These are phyloP conservation scores for Beauveria sp. DNA, from an alignment of 2,329 filamentous ascomycete genomes.

Conservation along the genomic window DNA sequence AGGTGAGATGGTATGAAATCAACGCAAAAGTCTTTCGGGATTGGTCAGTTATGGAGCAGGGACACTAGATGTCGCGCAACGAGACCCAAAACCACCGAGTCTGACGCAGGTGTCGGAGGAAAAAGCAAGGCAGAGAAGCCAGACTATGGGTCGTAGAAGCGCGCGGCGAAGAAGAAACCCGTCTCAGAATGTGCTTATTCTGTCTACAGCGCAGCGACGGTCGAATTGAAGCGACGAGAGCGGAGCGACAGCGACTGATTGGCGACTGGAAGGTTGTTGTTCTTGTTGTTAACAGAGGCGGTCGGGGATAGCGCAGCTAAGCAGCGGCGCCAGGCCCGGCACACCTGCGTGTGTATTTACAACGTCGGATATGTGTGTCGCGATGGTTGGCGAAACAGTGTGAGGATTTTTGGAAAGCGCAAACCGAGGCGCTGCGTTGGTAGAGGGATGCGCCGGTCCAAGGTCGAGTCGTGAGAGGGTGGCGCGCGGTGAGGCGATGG, in stretches of 20 bases:
- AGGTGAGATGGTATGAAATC: constrained; percentile 7
- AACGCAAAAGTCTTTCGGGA: neutral
- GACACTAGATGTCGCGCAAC: constrained; percentile 2
- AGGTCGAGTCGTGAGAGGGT: neutral
- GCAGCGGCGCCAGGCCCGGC: neutral
- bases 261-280: neutral
- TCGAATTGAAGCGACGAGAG: neutral
- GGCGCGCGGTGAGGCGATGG: neutral
- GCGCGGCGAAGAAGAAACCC: neutral
- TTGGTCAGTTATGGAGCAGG: neutral
- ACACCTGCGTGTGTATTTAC: neutral
- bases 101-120: constrained; percentile 8
- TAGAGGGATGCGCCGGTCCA: neutral
- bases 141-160: constrained; percentile 2
- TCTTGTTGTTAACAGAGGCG: neutral
- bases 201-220: neutral
- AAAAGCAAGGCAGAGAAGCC: constrained; percentile 3
- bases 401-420: neutral
- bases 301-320: constrained; percentile 3
- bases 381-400: neutral
- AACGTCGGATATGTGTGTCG: neutral
- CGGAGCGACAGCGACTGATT: constrained; percentile 7
- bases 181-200: constrained; percentile 1
- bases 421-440: neutral
- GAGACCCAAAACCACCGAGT: constrained; percentile 2